phyloP scores from a whole-genome alignment of 257 asterid species.

The Solanum ahanhuiri region DNA sequence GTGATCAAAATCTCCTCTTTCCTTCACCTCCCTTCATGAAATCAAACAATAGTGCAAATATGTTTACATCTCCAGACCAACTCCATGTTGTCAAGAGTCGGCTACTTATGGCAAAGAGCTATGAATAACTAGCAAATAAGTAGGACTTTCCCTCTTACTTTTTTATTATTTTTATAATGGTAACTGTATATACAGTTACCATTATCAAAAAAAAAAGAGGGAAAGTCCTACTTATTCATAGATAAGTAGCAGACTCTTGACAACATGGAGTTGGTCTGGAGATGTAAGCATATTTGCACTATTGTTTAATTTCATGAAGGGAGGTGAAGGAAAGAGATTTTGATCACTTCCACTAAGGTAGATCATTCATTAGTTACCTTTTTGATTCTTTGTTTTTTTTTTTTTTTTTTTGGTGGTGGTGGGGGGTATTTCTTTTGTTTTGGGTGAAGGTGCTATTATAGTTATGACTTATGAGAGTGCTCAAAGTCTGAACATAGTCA shows the following conservation, averaged over 20 bases:
- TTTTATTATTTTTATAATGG: no score
- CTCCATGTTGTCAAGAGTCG: neutral
- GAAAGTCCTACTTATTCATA: neutral
- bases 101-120: neutral
- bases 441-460: neutral
- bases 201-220: neutral
- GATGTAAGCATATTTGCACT: neutral
- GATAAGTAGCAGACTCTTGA: neutral
- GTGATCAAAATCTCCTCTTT: neutral
- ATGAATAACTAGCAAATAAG: neutral
- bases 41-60: neutral
- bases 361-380: neutral
- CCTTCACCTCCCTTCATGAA: neutral
- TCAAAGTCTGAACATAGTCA: neutral
- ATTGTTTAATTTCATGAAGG: neutral
- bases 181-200: no score
- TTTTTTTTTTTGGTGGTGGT: neutral
- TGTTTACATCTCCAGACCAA: neutral
- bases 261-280: neutral
- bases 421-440: neutral
- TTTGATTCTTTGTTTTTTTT: no score
- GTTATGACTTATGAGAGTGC: neutral
- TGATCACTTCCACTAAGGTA: neutral
- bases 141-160: neutral
- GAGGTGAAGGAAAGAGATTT: neutral